Conservation (phyloP, 345 rosid species). For the Erodium maritimum region DNA sequence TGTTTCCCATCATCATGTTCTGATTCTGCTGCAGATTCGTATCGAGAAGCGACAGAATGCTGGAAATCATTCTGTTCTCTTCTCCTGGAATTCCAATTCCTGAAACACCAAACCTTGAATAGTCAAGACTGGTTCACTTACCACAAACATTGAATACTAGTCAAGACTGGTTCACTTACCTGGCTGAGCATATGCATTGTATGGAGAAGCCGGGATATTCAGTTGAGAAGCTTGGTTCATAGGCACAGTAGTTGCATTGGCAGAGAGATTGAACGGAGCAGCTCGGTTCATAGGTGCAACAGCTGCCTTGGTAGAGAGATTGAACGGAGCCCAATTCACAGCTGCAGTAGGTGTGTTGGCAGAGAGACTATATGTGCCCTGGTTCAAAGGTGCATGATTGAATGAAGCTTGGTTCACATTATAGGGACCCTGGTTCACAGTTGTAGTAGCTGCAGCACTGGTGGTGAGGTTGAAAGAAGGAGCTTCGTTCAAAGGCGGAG, state of each 20-base stretch:
- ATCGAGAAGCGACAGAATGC: slow-evolving; percentile 42
- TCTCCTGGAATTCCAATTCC: slow-evolving; percentile 44
- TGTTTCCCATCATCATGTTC: neutral
- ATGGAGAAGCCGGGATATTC: too few relatives aligned
- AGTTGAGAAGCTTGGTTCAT: too few relatives aligned
- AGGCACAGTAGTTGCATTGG: too few relatives aligned
- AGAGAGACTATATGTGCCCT: neutral
- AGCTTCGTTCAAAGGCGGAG: too few relatives aligned
- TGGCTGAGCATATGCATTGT: too few relatives aligned
- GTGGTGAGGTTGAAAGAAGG: too few relatives aligned
- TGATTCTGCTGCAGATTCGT: slow-evolving; percentile 26
- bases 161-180: slow-evolving; percentile 7
- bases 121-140: slow-evolving; percentile 10
- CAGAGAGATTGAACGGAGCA: too few relatives aligned
- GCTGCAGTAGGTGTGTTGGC: neutral
- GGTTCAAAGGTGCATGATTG: slow-evolving; percentile 6
- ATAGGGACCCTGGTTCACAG: too few relatives aligned
- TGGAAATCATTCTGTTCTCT: slow-evolving; percentile 39
- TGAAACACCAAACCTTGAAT: slow-evolving; percentile 25
- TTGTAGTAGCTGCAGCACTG: too few relatives aligned
- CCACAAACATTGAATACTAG: neutral
- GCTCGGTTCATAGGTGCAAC: too few relatives aligned
- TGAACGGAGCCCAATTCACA: too few relatives aligned
- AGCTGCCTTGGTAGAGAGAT: too few relatives aligned
- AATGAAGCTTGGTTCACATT: slow-evolving; percentile 22